Base-by-base conservation (phyloP, 2,329 filamentous ascomycete species). In the Ilyonectria robusta region DNA sequence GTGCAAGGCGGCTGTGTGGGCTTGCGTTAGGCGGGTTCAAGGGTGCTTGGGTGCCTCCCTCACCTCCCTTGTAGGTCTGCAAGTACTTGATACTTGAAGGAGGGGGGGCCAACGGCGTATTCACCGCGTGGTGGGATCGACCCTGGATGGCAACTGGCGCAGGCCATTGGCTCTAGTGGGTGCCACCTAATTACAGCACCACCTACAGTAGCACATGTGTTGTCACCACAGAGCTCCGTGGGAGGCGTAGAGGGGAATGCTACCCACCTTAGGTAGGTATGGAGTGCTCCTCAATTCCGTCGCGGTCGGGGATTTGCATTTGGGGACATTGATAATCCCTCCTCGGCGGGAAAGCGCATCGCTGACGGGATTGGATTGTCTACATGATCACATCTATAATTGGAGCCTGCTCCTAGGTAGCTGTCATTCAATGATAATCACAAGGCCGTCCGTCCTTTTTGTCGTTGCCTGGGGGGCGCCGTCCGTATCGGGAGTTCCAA, bases 401-500 rank as follows among this genome's bases (percentile, higher is more conserved):
- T 51, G 57, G 13, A 57, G 62, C 62, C 62, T 65, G 42, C 23
- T 21, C 8, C 33, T 8, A 37, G 53, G 51, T 53, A 61, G n/a
- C 44, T 26, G 33, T n/a, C 26, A 19, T 40, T 40, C 19, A 42
- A 31, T 54, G 19, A 15, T 31, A 17, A 42, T 46, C 31, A 50
- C 50, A 46, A 21, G 15, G 37, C n/a, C 59, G 56, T 59, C 23
- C 23, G 23, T 4, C 46, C 37, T 59, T 50, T 70, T 71, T 71
- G 66, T 72, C 51, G 66, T 48, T 75, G 72, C 70, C 72, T 72
- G 37, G 56, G 13, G 9, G n/a, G 46, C 4, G 31, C 48, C 55
- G 35, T 62, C 60, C 61, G 37, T 58, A 53, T 56, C 62, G 58
- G 59, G 65, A 46, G 31, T 53, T 55, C 63, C 65, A 63, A 62